These are phyloP conservation scores for Balamuthia mandrillaris DNA, from an alignment of 208 protist species.

Conservation along the genomic window DNA sequence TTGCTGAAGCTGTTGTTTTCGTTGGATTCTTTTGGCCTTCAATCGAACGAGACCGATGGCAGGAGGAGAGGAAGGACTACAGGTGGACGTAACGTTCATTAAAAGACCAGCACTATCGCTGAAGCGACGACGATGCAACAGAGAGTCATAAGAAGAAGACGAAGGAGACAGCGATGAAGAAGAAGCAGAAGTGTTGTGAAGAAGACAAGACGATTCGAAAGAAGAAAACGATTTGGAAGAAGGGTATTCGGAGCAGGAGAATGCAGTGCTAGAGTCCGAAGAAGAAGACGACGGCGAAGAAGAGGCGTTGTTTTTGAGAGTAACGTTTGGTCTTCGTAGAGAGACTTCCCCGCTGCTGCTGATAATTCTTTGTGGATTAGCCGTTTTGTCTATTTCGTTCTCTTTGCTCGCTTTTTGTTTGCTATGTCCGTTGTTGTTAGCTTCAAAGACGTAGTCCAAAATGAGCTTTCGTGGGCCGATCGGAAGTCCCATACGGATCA, in stretches of 20 bases:
- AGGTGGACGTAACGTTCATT: too few species aligned
- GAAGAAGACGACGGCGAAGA: not conserved
- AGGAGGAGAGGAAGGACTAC: too few species aligned
- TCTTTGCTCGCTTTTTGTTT: not conserved
- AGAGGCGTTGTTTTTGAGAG: not conserved
- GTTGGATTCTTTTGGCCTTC: too few species aligned
- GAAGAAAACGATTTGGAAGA: slow-evolving; percentile 11
- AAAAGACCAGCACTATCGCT: too few species aligned
- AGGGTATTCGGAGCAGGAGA: too few species aligned
- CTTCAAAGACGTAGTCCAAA: not conserved
- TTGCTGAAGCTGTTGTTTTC: too few species aligned
- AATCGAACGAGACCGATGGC: too few species aligned
- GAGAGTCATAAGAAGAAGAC: not conserved
- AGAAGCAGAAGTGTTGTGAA: too few species aligned
- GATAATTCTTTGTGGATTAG: slow-evolving; percentile 13
- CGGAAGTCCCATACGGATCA: not conserved
- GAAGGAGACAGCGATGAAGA: too few species aligned
- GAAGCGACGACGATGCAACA: too few species aligned
- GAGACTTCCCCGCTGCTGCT: not conserved
- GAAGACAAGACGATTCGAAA: not conserved
- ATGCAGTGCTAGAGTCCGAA: too few species aligned
- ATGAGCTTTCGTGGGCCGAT: slow-evolving; percentile 1
- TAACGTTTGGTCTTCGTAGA: not conserved
- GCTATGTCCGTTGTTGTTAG: not conserved
- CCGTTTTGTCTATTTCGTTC: slow-evolving; percentile 15